phyloP scores from a whole-genome alignment of 2,329 filamentous ascomycete genomes.

The Fusarium aywerte region DNA sequence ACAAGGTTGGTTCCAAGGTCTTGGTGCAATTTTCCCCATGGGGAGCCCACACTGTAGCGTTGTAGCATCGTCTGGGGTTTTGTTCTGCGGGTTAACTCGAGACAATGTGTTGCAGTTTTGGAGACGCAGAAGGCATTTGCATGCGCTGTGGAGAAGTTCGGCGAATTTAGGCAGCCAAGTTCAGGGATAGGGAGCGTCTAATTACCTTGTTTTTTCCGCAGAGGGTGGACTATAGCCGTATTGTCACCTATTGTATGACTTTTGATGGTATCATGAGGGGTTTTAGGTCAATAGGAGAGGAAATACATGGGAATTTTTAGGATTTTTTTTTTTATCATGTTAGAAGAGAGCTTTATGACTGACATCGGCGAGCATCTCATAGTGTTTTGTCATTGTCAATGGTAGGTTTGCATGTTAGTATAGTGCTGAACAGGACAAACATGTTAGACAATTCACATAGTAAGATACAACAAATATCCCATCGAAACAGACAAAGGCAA shows the following conservation, averaged over 20 bases:
- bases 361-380: not conserved
- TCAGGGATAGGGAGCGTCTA: not conserved
- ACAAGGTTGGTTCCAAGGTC: slow-evolving; percentile 34
- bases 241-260: not conserved
- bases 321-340: not conserved
- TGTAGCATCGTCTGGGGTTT: slow-evolving; percentile 13
- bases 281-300: not conserved
- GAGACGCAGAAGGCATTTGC: slow-evolving; percentile 5
- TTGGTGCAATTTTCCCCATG: slow-evolving; percentile 22
- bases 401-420: too few relatives aligned
- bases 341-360: not conserved
- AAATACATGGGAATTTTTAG: not conserved
- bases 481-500: not conserved
- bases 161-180: slow-evolving; percentile 17
- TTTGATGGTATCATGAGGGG: not conserved
- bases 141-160: slow-evolving; percentile 8
- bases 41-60: slow-evolving; percentile 10
- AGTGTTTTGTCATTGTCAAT: not conserved
- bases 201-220: not conserved
- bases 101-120: not conserved
- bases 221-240: not conserved
- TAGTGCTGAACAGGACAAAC: too few relatives aligned
- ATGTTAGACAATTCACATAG: not conserved
- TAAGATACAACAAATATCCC: not conserved
- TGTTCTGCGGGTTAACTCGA: not conserved